Evolutionary conservation across 345 rosid genomes (phyloP).

Genomic region (Eucalyptus pauciflora): DNA sequence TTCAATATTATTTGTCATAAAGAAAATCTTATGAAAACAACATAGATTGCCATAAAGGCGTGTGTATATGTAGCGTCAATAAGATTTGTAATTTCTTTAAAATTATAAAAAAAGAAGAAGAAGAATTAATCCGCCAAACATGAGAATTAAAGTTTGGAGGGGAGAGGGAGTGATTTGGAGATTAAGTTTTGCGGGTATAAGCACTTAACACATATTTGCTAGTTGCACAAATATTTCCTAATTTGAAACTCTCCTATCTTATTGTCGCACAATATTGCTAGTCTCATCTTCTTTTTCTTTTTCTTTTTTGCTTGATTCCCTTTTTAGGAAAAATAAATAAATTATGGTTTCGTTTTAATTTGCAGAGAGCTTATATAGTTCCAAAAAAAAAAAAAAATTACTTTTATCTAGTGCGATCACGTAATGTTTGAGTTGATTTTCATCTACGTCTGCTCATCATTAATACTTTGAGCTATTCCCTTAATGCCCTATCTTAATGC

Average conservation of each 20-base stretch:
- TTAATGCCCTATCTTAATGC: neutral
- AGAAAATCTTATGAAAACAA: neutral
- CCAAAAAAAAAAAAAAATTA: too few species aligned
- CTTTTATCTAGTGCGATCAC: neutral
- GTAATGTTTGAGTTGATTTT: neutral
- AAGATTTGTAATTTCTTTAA: neutral
- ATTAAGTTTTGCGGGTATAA: neutral
- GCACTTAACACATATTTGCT: neutral
- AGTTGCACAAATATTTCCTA: neutral
- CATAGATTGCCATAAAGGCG: neutral
- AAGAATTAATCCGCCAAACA: neutral
- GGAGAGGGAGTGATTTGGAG: neutral
- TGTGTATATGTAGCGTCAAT: neutral
- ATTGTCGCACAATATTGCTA: neutral
- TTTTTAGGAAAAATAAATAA: neutral
- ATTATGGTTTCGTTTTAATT: neutral
- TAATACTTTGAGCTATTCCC: neutral
- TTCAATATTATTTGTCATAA: neutral
- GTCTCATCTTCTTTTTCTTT: neutral
- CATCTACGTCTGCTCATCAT: neutral
- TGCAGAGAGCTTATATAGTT: neutral
- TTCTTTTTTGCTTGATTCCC: neutral
- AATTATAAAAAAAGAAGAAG: too few species aligned
- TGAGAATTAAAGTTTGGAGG: neutral
- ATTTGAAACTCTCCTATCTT: neutral